These are phyloP conservation scores for Zygnema circumcarinatum DNA, from an alignment of 139 green algal genomes.

Conservation along the genomic window DNA sequence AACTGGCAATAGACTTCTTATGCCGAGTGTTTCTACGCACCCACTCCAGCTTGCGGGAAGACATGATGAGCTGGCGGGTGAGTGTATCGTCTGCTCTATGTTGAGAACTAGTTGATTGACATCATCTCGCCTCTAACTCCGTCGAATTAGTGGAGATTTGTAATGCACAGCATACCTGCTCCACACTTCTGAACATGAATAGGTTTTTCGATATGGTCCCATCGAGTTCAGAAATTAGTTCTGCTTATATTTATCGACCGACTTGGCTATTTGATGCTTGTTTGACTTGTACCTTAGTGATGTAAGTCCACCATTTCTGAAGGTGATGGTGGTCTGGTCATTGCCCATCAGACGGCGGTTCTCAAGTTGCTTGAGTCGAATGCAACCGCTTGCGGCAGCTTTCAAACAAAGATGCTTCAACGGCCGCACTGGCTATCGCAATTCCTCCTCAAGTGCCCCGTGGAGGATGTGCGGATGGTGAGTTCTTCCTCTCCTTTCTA, in stretches of 20 bases:
- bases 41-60: slow-evolving; percentile 43
- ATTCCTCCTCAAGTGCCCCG: slow-evolving; percentile 50
- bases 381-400: slow-evolving; percentile 2
- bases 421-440: slow-evolving; percentile 20
- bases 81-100: neutral
- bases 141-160: too few relatives aligned
- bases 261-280: too few relatives aligned
- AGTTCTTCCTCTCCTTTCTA: too few relatives aligned
- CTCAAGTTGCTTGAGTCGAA: slow-evolving; percentile 17
- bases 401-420: slow-evolving; percentile 2
- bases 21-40: slow-evolving; percentile 34
- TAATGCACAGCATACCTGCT: too few relatives aligned
- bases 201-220: too few relatives aligned
- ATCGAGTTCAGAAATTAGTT: too few relatives aligned
- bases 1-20: slow-evolving; percentile 37
- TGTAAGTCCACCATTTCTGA: too few relatives aligned
- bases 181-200: too few relatives aligned
- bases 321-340: slow-evolving; percentile 9
- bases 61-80: slow-evolving; percentile 29
- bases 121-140: too few relatives aligned
- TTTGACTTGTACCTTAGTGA: too few relatives aligned
- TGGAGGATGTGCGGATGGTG: slow-evolving; percentile 44
- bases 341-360: slow-evolving; percentile 13
- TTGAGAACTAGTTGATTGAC: neutral
- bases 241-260: too few relatives aligned